These are phyloP conservation scores for Gigaspora rosea DNA, from an alignment of 192 early-diverging fungal genomes.

Conservation along the genomic window DNA sequence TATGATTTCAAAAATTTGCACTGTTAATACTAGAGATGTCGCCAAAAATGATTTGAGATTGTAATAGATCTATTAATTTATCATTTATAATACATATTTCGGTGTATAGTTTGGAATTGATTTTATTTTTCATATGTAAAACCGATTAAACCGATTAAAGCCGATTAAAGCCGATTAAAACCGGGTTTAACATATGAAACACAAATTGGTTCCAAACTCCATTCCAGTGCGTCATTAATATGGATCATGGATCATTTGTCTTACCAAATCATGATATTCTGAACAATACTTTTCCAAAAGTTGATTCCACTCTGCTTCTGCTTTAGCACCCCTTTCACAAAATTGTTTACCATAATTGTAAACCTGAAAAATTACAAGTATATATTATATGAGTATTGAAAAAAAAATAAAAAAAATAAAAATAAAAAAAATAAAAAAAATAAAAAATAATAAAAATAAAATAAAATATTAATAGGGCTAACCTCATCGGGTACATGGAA, in stretches of 20 bases:
- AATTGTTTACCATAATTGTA: constrained; percentile 54
- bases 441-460: constrained; percentile 11
- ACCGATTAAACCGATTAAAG: no score
- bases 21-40: neutral
- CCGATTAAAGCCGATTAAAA: no score
- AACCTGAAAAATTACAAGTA: constrained; percentile 62
- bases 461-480: constrained; percentile 49
- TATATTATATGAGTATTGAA: constrained; percentile 48
- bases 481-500: constrained; percentile 78
- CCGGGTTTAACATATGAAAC: no score
- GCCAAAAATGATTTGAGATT: neutral
- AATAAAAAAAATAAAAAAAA: no score
- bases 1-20: constrained; percentile 21
- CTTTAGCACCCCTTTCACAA: constrained; percentile 59
- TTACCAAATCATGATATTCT: constrained; percentile 63
- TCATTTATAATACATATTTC: no score
- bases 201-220: no score
- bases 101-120: no score
- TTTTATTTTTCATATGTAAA: no score
- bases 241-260: no score
- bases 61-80: neutral
- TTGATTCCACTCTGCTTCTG: constrained; percentile 75
- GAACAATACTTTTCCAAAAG: constrained; percentile 70
- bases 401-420: constrained; percentile 61
- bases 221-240: no score